Base-by-base conservation (phyloP, 2,329 filamentous ascomycete species). In the Arthrobotrys sphaeroides region DNA sequence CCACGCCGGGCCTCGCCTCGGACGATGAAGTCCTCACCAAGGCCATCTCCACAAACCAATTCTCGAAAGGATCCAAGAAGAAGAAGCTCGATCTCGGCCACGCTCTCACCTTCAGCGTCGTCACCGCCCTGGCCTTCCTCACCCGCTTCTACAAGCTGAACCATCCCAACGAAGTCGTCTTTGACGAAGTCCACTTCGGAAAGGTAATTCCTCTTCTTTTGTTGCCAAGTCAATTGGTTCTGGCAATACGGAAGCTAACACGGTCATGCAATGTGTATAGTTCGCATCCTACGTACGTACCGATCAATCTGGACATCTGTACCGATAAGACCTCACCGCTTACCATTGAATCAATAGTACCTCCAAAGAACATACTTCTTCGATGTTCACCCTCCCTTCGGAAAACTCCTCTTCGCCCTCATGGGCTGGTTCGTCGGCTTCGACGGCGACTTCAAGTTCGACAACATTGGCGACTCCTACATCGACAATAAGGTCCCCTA, bases 401-500 rank as follows among this genome's bases (percentile, higher is more conserved):
- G 92, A 83, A 99, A 99, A 86, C 93, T 99, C 75, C 90, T 99
- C 59, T 98, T 98, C 82, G 95, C 94, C 79, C 89, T 97, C 78
- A 93, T 97, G 84, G 95, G 95, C 82, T 99, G 95, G 95, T 88
- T 98, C 65, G 92, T 98, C 62, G 95, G 95, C 81, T 99, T 96
- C 83, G 92, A 98, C 84, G 95, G 95, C 79, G 90, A 94, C 82
- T 99, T 98, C 85, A 89, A 97, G 82, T 99, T 99, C 84, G 95
- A 99, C 80, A 99, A 98, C 85, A 99, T 99, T 83, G 95, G 95
- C 81, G 95, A 98, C 83, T 98, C 94, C 16, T 99, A 99, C 86
- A 92, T 98, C 80, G 88, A 90, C 74, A 97, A 99, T 87, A 95
- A 96, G 82, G 94, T 99, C 43, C 95, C 95, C 38, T 99, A 99